Base-by-base conservation (phyloP, 192 early-diverging fungal genomes). In the Cladochytrium replicatum region DNA sequence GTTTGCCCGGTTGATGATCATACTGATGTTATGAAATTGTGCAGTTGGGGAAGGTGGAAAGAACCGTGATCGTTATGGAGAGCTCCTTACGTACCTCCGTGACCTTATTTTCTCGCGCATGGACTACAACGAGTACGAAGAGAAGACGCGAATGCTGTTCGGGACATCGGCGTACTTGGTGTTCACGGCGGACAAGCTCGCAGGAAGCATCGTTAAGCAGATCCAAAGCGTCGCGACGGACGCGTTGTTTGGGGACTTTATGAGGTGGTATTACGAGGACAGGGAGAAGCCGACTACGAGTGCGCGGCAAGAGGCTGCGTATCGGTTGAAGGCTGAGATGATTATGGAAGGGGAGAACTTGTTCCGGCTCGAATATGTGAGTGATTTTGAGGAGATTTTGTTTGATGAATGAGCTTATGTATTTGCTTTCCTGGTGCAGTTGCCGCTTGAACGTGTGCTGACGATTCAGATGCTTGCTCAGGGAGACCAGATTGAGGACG, bases 121-220 rank as follows among this genome's bases (percentile, higher is more conserved):
- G 48, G 92, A 96, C 24, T 57, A 74, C 19, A 68, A 66, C 28
- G 68, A 71, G 46, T 99, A 87, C 74, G 96, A 99, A 53, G 93
- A 99, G 45, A 72, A 72, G 27, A 66, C 81, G 30, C 83, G 96
- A 0, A 75, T 81, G 27, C 66, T 99, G 63, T 97, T 88, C 66
- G 80, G 84, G 13, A 94, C 87, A 34, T 80, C 88, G 32, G 96
- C 88, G 0, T 94, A 94, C 55, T 57, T 84, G 32, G 72, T 90
- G 21, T 85, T 94, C 46, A 93, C 91, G 0, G 66, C 97, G 6
- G 93, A 97, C 64, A 91, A 89, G 57, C 71, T 94, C 25, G 73
- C 87, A 21, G 81, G 82, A 54, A 67, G 75, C 5, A 63, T 93
- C 41, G 71, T 83, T 2, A 99, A 97, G 68, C 83, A 86, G 69